Evolutionary conservation across 371 early-diverging fungal species (phyloP).

Genomic region (Furculomyces boomerangus): DNA sequence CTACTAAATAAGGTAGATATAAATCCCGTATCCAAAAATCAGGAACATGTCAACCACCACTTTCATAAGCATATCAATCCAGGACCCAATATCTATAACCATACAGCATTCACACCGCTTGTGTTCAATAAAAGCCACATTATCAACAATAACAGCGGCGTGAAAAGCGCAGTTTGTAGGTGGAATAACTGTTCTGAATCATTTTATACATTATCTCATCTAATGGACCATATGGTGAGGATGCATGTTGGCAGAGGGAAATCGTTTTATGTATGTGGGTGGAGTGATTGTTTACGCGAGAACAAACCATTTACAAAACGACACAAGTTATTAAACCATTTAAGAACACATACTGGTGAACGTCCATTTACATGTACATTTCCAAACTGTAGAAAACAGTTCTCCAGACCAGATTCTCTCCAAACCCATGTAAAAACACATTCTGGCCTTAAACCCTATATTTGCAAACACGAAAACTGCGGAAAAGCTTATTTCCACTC

Average conservation of each 20-base stretch:
- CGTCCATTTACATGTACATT: slow-evolving; percentile 31
- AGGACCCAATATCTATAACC: too few species aligned
- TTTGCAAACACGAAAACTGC: neutral
- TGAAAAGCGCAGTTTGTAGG: neutral
- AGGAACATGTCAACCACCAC: too few species aligned
- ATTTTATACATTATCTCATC: neutral
- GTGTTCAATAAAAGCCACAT: too few species aligned
- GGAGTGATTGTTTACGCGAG: neutral
- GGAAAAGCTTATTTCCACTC: slow-evolving; percentile 1
- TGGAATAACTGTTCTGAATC: neutral
- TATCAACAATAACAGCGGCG: neutral
- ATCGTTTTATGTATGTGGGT: neutral
- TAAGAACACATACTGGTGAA: slow-evolving; percentile 37
- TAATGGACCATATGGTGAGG: slow-evolving; percentile 2
- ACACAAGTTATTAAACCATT: slow-evolving; percentile 2
- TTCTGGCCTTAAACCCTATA: slow-evolving; percentile 1
- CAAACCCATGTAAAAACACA: slow-evolving; percentile 3
- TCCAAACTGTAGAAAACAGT: slow-evolving; percentile 29
- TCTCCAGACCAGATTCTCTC: slow-evolving; percentile 15
- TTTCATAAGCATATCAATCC: too few species aligned
- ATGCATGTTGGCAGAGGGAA: slow-evolving; percentile 1
- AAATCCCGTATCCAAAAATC: too few species aligned
- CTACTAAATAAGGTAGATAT: too few species aligned
- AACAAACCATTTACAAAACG: slow-evolving; percentile 2
- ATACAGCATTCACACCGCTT: too few species aligned